These are phyloP conservation scores for Cucumis variabilis DNA, from an alignment of 331 rosid genomes.

Conservation along the genomic window DNA sequence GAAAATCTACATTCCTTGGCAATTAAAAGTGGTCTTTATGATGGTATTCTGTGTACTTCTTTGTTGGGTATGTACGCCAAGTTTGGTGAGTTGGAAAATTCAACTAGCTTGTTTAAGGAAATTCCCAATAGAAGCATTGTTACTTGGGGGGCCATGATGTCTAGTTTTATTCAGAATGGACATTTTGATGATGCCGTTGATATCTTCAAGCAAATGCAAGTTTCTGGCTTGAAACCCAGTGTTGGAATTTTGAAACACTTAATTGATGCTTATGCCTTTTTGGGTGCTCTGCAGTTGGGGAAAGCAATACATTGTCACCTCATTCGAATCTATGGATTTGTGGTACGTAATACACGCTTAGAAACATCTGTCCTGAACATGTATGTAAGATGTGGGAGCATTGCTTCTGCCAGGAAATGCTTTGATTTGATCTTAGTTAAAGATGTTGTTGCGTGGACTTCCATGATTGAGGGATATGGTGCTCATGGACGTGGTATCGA, in stretches of 20 bases:
- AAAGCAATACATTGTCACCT: conserved; percentile 52
- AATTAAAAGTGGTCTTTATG: conserved; percentile 51
- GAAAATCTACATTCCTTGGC: conserved; percentile 49
- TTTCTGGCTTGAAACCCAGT: conserved; percentile 37
- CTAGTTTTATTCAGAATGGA: conserved; percentile 60
- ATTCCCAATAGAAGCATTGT: conserved; percentile 44
- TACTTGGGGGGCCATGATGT: conserved; percentile 63
- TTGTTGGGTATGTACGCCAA: conserved; percentile 62
- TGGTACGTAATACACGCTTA: conserved; percentile 34
- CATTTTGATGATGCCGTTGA: conserved; percentile 46
- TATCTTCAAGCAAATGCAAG: conserved; percentile 54
- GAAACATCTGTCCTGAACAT: conserved; percentile 63
- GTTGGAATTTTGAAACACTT: conserved; percentile 54
- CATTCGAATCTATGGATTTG: conserved; percentile 36
- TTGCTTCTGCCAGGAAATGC: conserved; percentile 44
- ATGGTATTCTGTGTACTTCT: conserved; percentile 52
- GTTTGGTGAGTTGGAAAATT: conserved; percentile 48
- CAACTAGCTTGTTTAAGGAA: conserved; percentile 47
- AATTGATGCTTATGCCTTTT: conserved; percentile 58
- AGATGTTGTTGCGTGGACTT: conserved; percentile 55
- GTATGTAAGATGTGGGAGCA: conserved; percentile 61
- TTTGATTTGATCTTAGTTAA: background rate
- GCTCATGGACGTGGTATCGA: conserved; percentile 57
- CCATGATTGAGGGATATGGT: conserved; percentile 68
- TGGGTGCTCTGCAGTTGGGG: conserved; percentile 62